Evolutionary conservation across 2,329 filamentous ascomycete genomes (phyloP), one percentile per base, ranked within the genome.

Genomic region (Arthrobotrys pseudoclavata): DNA sequence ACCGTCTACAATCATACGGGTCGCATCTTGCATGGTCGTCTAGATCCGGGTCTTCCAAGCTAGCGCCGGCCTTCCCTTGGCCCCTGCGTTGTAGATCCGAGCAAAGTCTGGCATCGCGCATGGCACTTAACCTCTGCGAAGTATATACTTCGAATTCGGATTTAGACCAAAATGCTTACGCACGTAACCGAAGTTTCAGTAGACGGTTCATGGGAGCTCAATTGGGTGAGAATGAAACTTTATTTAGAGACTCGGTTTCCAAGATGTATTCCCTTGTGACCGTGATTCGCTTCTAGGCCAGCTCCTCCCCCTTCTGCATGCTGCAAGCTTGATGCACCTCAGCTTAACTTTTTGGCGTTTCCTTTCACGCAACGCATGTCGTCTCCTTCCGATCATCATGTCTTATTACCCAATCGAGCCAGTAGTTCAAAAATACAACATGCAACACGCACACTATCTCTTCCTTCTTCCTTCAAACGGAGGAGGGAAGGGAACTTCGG

Each of bases 141-240:
- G n/a, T n/a, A n/a, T n/a, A n/a, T n/a, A 45, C 15, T 40, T 3
- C 4, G 37, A 40, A 13, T 12, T 3, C 12, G n/a, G n/a, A n/a
- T n/a, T n/a, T n/a, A n/a, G n/a, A n/a, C n/a, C n/a, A 45, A 9
- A 34, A 40, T 63, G 60, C 60, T 63, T 31, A 63, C 42, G 60
- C 24, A 48, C 24, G 42, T 48, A 63, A 48, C 60, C 60, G 40
- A 47, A 15, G 60, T 63, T 63, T 63, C 60, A 63, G 26, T 34
- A 47, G 42, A 48, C 40, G 60, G 60, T 45, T 9, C 15, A 18
- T 22, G 6, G 24, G n/a, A n/a, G n/a, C 31, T 34, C 12, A 31
- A 31, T 63, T 48, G 15, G 60, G 42, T 29, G 24, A 24, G 24
- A 48, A 48, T 1, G 24, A 20, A 48, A 31, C 60, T 20, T 45